phyloP scores from a whole-genome alignment of 2,329 filamentous ascomycete genomes.

The Grosmannia serpens region DNA sequence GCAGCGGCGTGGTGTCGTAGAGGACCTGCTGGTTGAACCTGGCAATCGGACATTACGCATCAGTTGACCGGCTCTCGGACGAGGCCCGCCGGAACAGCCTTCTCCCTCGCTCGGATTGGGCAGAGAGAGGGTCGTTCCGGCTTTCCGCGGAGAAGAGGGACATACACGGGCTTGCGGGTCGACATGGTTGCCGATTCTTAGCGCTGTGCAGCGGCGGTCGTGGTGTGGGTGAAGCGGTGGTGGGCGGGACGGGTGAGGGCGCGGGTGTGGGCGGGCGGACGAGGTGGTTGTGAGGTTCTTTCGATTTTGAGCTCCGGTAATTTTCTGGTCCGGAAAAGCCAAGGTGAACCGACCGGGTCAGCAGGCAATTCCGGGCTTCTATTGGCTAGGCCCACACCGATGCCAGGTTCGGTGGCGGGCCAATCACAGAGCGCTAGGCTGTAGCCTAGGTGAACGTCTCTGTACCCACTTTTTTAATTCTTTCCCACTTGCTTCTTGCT shows the following conservation, averaged over 20 bases:
- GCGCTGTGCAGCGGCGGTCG: conserved; percentile 19
- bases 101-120: not conserved
- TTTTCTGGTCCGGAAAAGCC: conserved; percentile 8
- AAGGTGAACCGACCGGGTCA: conserved; percentile 10
- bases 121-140: not conserved
- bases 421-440: conserved; percentile 10
- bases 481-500: not conserved
- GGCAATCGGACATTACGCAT: conserved; percentile 6
- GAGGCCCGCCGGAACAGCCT: not conserved
- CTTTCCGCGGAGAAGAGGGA: conserved; percentile 4
- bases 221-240: conserved; percentile 14
- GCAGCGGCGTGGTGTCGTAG: conserved; percentile 92
- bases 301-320: not conserved
- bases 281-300: conserved; percentile 2
- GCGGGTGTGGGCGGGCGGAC: not conserved
- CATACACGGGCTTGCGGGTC: conserved; percentile 47
- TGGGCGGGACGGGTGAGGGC: conserved; percentile 9
- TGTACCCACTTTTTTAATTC: not conserved
- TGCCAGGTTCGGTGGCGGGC: not conserved
- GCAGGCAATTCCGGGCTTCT: conserved; percentile 11
- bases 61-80: not conserved
- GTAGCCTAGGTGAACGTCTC: not conserved
- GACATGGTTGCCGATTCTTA: conserved; percentile 32
- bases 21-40: conserved; percentile 94
- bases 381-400: conserved; percentile 12